These are phyloP conservation scores for Eremochloa ophiuroides DNA, from an alignment of 176 grass and related monocot genomes.

Conservation along the genomic window DNA sequence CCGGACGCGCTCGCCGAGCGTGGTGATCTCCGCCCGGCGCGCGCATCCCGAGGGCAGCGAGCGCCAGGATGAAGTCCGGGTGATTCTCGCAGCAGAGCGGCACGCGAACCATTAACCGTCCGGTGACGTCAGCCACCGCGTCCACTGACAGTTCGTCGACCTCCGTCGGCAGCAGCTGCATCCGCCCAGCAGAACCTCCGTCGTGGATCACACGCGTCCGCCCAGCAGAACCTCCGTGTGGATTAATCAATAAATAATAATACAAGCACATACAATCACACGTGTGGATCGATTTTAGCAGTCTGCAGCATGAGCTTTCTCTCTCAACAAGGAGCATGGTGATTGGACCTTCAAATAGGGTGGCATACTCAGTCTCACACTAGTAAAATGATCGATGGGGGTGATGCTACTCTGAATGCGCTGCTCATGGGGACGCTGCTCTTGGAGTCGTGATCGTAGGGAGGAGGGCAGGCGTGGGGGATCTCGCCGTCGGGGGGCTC, in stretches of 20 bases:
- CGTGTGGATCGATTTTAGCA: background rate
- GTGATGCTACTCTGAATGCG: too few species aligned
- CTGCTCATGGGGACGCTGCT: too few species aligned
- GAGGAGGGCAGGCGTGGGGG: too few species aligned
- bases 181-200: background rate
- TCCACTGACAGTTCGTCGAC: constrained; percentile 82
- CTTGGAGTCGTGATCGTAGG: too few species aligned
- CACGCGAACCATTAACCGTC: constrained; percentile 61
- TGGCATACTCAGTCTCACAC: constrained; percentile 1
- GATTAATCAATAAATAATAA: too few species aligned
- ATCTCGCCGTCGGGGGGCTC: too few species aligned
- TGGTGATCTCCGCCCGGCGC: constrained; percentile 79
- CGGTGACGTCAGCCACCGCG: constrained; percentile 45
- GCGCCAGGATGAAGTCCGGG: constrained; percentile 77
- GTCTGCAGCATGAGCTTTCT: background rate
- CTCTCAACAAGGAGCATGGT: background rate
- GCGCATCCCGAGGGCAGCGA: constrained; percentile 58
- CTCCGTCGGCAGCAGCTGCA: constrained; percentile 71
- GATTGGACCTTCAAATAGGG: background rate
- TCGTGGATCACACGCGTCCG: constrained; percentile 38
- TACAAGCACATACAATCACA: constrained; percentile 6
- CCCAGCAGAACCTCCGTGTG: too few species aligned
- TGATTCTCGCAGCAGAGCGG: constrained; percentile 95
- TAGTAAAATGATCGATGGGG: constrained; percentile 27
- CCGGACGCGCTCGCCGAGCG: constrained; percentile 81